Conservation (phyloP, 2,329 filamentous ascomycete genomes). For the Magnaporthiopsis rhizophila region DNA sequence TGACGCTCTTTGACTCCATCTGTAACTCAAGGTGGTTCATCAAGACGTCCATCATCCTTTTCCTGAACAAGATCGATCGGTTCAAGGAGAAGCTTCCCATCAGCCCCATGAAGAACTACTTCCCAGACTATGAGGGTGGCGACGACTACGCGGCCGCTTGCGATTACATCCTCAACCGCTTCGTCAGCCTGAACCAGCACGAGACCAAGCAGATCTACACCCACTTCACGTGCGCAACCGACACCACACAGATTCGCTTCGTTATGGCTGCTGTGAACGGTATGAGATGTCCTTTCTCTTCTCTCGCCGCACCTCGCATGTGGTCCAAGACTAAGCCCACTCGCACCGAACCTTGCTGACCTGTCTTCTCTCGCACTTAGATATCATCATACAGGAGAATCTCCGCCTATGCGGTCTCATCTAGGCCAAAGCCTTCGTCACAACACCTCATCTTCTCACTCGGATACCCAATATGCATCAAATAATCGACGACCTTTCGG, state of each 20-base stretch:
- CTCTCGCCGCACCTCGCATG: neutral
- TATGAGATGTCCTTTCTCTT: slow-evolving; percentile 38
- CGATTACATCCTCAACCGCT: slow-evolving; percentile 95
- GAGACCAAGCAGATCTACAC: slow-evolving; percentile 99
- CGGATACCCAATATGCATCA: slow-evolving; percentile 9
- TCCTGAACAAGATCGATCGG: slow-evolving; percentile 84
- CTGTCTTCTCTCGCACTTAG: slow-evolving; percentile 33
- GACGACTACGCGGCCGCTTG: slow-evolving; percentile 93
- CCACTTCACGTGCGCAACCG: slow-evolving; percentile 97
- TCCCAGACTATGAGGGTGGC: slow-evolving; percentile 88
- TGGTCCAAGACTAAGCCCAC: neutral
- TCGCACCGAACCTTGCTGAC: slow-evolving; percentile 31
- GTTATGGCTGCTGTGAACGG: slow-evolving; percentile 99
- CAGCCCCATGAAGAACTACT: slow-evolving; percentile 82
- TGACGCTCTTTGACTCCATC: slow-evolving; percentile 81
- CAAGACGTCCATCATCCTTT: slow-evolving; percentile 81
- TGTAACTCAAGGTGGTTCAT: slow-evolving; percentile 88
- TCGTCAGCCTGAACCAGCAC: slow-evolving; percentile 96
- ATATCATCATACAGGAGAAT: slow-evolving; percentile 99
- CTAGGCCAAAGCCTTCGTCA: slow-evolving; percentile 7
- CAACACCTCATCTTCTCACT: slow-evolving; percentile 2
- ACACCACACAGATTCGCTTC: slow-evolving; percentile 98
- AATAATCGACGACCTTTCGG: slow-evolving; percentile 6
- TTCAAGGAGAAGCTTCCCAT: slow-evolving; percentile 80
- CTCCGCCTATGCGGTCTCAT: slow-evolving; percentile 46